phyloP scores from a whole-genome alignment of 2,329 filamentous ascomycete species.

The Trichoderma oligosporum region DNA sequence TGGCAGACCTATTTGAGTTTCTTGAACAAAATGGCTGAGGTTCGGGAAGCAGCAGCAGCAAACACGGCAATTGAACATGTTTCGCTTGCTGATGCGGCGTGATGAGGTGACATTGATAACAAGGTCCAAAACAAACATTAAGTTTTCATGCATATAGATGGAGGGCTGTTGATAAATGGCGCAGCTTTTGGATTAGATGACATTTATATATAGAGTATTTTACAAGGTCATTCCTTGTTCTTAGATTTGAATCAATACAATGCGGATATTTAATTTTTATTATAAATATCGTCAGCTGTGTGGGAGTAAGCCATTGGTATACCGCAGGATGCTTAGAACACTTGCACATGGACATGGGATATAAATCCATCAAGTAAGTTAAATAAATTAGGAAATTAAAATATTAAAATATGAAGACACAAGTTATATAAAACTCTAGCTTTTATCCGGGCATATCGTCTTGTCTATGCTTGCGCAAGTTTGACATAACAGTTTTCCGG shows the following conservation, averaged over 20 bases:
- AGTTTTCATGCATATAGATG: not conserved
- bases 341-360: too few species aligned
- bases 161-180: not conserved
- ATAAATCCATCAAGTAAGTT: not conserved
- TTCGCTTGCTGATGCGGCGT: not conserved
- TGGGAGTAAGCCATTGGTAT: too few species aligned
- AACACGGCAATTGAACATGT: not conserved
- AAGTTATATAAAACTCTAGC: not conserved
- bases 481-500: constrained; percentile 30
- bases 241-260: not conserved
- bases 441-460: not conserved
- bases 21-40: constrained; percentile 70
- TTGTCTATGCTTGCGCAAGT: constrained; percentile 14
- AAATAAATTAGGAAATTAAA: not conserved
- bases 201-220: not conserved
- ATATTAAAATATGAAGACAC: not conserved
- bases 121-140: not conserved
- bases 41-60: constrained; percentile 17
- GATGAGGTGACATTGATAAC: not conserved
- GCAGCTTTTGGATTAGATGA: not conserved
- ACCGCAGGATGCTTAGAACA: too few species aligned
- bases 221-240: not conserved
- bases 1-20: constrained; percentile 91
- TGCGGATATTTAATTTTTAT: too few species aligned
- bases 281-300: too few species aligned